Conservation (phyloP, 208 protist genomes). For the Herpetomonas samuelpessoai region DNA sequence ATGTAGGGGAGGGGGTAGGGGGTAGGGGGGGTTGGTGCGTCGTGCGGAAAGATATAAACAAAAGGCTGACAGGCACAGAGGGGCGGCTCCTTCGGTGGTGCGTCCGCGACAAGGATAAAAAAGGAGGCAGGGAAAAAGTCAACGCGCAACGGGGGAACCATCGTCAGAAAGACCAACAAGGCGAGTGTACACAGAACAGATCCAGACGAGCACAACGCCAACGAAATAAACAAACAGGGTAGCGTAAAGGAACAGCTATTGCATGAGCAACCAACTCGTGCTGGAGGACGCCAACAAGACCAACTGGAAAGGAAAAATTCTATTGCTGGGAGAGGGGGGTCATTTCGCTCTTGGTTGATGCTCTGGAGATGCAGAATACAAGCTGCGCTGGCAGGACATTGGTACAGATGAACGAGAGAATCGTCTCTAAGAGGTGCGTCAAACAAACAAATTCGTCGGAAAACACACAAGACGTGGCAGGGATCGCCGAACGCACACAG, state of each 20-base stretch:
- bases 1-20: background rate
- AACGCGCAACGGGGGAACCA: conserved; percentile 3
- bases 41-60: background rate
- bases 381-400: conserved; percentile 1
- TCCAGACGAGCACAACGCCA: too few species aligned
- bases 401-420: conserved; percentile 4
- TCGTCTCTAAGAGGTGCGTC: background rate
- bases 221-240: conserved; percentile 14
- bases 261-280: too few species aligned
- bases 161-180: background rate
- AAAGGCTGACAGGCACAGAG: conserved; percentile 3
- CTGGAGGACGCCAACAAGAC: too few species aligned
- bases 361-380: too few species aligned
- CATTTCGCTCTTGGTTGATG: too few species aligned
- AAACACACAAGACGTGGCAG: too few species aligned
- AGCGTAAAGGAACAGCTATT: conserved; percentile 6
- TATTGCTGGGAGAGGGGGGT: too few species aligned
- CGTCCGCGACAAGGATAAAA: conserved; percentile 6
- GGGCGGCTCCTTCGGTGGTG: background rate
- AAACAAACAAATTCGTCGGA: too few species aligned
- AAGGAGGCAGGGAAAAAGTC: conserved; percentile 23
- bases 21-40: background rate
- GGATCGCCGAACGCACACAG: conserved; percentile 8
- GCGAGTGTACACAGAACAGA: too few species aligned
- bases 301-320: too few species aligned